A percentile compares a stretch with the other conserved stretches of the same genome.
These are phyloP conservation scores for Fusarium praegraminearum DNA, from an alignment of 2,329 filamentous ascomycete species.

Conservation along the genomic window DNA sequence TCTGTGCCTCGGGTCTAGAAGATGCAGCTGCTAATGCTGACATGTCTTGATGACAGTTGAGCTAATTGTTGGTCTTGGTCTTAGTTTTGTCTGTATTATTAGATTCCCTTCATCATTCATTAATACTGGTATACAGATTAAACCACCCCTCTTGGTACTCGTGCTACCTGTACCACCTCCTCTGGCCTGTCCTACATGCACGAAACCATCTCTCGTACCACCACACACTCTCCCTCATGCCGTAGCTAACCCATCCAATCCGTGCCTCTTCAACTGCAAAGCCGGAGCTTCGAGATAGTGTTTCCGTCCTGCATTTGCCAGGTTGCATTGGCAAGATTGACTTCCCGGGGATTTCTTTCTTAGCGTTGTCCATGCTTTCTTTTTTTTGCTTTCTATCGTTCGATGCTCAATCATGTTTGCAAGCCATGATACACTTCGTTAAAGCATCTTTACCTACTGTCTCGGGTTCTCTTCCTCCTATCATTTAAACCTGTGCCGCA, in stretches of 20 bases:
- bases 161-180: no score
- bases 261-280: conserved; percentile 2
- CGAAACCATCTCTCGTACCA: neutral
- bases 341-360: conserved; percentile 31
- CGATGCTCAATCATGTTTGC: neutral
- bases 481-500: neutral
- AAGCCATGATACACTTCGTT: neutral
- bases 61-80: neutral
- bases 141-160: neutral
- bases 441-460: neutral
- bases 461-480: neutral
- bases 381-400: neutral
- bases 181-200: neutral
- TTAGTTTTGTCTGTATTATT: neutral
- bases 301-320: conserved; percentile 16
- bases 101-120: no score
- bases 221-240: neutral
- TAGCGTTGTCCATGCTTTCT: conserved; percentile 26
- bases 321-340: conserved; percentile 31
- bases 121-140: no score
- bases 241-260: conserved; percentile 31
- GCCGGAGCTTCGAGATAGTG: conserved; percentile 5
- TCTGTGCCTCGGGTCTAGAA: neutral
- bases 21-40: neutral
- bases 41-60: neutral